Conservation (phyloP, 2,329 filamentous ascomycete species). For the Verticillium tricorpus region DNA sequence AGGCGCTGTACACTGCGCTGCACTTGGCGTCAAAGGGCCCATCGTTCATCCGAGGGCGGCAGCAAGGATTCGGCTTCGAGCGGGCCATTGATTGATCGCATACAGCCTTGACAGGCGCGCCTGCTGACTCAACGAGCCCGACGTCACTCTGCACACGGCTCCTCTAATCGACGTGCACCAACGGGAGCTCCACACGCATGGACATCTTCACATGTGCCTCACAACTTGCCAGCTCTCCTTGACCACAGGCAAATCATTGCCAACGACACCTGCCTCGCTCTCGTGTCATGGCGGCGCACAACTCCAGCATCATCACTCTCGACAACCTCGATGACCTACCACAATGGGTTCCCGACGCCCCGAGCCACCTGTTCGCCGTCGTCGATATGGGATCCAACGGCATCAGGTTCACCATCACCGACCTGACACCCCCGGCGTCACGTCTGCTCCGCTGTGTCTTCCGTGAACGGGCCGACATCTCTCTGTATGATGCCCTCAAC, state of each 20-base stretch:
- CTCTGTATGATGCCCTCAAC: conserved; percentile 78
- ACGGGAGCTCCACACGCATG: background rate
- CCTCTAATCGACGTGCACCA: background rate
- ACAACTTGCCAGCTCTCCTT: background rate
- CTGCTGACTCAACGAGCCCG: background rate
- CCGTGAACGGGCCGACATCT: conserved; percentile 74
- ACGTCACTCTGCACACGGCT: background rate
- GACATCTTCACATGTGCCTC: background rate
- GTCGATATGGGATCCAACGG: conserved; percentile 76
- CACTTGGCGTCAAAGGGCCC: no score
- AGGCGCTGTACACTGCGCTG: no score
- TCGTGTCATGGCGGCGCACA: background rate
- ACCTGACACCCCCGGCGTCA: conserved; percentile 65
- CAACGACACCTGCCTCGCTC: background rate
- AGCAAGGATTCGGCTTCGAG: no score
- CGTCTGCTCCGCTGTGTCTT: conserved; percentile 75
- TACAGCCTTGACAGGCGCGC: background rate
- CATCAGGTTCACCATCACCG: conserved; percentile 86
- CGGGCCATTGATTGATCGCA: no score
- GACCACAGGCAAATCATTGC: background rate
- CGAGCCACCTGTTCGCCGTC: conserved; percentile 49
- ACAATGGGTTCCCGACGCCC: conserved; percentile 39
- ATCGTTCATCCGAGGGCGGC: no score
- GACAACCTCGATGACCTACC: conserved; percentile 47
- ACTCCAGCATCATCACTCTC: conserved; percentile 42